A percentile compares a stretch with the other conserved stretches of the same genome.
phyloP scores from a whole-genome alignment of 331 rosid genomes.

The Acacia concinna region DNA sequence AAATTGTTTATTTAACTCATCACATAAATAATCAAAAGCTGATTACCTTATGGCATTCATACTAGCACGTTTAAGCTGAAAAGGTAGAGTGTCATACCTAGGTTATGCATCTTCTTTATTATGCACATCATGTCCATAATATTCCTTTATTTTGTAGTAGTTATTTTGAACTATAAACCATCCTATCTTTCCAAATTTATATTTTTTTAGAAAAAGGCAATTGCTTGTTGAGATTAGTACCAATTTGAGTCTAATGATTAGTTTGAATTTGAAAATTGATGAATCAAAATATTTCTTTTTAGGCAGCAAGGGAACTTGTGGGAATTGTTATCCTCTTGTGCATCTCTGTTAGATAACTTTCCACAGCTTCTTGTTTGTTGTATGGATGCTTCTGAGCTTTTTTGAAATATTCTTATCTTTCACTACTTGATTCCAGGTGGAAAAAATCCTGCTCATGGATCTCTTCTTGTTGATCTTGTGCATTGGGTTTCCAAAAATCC shows the following conservation, averaged over 20 bases:
- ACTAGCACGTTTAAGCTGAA: background rate
- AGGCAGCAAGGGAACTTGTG: background rate
- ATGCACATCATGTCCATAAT: background rate
- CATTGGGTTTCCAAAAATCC: conserved; percentile 92
- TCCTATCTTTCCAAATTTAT: background rate
- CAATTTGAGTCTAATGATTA: background rate
- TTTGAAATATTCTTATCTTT: conserved; percentile 10
- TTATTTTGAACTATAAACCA: background rate
- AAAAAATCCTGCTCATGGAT: conserved; percentile 79
- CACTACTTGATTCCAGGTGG: conserved; percentile 59
- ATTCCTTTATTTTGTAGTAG: background rate
- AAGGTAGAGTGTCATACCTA: background rate
- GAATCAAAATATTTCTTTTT: background rate
- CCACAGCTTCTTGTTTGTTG: background rate
- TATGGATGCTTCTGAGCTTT: background rate
- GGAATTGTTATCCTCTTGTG: background rate
- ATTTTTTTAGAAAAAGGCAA: background rate
- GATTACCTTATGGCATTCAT: background rate
- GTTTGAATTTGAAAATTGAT: background rate
- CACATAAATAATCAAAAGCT: background rate
- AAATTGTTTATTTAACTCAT: background rate
- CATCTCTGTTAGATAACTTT: conserved; percentile 12
- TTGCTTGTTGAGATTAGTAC: background rate
- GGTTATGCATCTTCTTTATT: background rate
- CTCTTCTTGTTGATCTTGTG: conserved; percentile 80